These are phyloP conservation scores for Ogataea neopini DNA, from an alignment of 805 yeast species.

Conservation along the genomic window DNA sequence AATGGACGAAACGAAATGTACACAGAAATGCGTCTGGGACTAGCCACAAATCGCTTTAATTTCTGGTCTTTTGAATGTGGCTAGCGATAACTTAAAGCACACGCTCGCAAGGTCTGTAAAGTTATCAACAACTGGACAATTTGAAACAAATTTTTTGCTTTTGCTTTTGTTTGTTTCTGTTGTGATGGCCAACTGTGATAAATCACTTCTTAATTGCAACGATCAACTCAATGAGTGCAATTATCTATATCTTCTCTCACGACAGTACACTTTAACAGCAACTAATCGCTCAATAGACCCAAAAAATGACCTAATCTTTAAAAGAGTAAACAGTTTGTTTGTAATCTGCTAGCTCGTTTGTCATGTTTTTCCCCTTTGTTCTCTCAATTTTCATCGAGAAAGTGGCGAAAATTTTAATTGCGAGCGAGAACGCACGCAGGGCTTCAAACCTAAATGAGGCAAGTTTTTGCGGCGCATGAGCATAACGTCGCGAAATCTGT, in stretches of 20 bases:
- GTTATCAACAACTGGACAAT: constrained; percentile 3
- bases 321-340: constrained; percentile 9
- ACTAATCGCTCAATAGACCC: constrained; percentile 17
- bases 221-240: constrained; percentile 36
- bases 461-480: too few relatives aligned
- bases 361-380: constrained; percentile 14
- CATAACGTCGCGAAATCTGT: too few relatives aligned
- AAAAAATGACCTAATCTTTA: constrained; percentile 17
- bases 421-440: constrained; percentile 1
- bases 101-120: constrained; percentile 7
- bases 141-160: background rate
- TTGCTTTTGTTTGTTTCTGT: constrained; percentile 3
- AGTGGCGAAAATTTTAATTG: constrained; percentile 23
- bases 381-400: constrained; percentile 20
- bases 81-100: constrained; percentile 2
- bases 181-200: constrained; percentile 7
- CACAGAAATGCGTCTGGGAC: constrained; percentile 6
- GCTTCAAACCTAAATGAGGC: background rate
- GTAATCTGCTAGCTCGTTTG: constrained; percentile 7
- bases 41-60: constrained; percentile 7
- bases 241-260: constrained; percentile 10
- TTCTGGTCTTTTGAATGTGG: constrained; percentile 1
- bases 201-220: constrained; percentile 26
- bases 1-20: constrained; percentile 7
- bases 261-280: constrained; percentile 13